A percentile compares a stretch with the other conserved stretches of the same genome.
These are phyloP conservation scores for Pleodorina starrii DNA, from an alignment of 139 green algal genomes.

Conservation along the genomic window DNA sequence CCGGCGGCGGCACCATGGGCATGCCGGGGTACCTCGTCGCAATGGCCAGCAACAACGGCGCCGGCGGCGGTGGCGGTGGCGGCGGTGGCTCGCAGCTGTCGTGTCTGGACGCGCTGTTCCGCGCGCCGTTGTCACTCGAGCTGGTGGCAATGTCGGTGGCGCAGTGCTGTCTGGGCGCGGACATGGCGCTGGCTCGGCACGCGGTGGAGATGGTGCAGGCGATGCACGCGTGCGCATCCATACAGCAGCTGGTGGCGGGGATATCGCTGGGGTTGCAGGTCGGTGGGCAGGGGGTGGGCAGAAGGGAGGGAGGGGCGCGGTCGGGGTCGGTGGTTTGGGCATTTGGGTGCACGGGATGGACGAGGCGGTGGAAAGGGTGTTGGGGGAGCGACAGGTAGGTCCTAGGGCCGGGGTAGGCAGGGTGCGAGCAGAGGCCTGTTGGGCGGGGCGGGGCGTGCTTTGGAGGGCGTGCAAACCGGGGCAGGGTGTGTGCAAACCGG, in stretches of 20 bases:
- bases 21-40: neutral
- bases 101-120: conserved; percentile 24
- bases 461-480: too few relatives aligned
- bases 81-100: neutral
- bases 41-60: neutral
- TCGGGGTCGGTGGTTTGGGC: neutral
- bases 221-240: conserved; percentile 50
- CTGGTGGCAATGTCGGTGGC: conserved; percentile 41
- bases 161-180: conserved; percentile 46
- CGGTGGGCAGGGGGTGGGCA: neutral
- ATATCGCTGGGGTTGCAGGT: conserved; percentile 44
- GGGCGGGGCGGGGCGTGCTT: too few relatives aligned
- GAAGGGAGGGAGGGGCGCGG: neutral
- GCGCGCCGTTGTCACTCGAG: conserved; percentile 36
- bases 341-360: too few relatives aligned
- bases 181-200: conserved; percentile 36
- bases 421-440: too few relatives aligned
- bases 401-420: too few relatives aligned
- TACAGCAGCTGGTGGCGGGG: conserved; percentile 47
- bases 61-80: neutral
- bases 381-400: too few relatives aligned
- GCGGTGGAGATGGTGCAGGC: conserved; percentile 52
- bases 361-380: too few relatives aligned
- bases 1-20: neutral
- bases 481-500: too few relatives aligned